Percentiles rank a stretch among this genome's conserved stretches.
These are phyloP conservation scores for Cordyceps militaris DNA, from an alignment of 2,329 filamentous ascomycete species.

Conservation along the genomic window DNA sequence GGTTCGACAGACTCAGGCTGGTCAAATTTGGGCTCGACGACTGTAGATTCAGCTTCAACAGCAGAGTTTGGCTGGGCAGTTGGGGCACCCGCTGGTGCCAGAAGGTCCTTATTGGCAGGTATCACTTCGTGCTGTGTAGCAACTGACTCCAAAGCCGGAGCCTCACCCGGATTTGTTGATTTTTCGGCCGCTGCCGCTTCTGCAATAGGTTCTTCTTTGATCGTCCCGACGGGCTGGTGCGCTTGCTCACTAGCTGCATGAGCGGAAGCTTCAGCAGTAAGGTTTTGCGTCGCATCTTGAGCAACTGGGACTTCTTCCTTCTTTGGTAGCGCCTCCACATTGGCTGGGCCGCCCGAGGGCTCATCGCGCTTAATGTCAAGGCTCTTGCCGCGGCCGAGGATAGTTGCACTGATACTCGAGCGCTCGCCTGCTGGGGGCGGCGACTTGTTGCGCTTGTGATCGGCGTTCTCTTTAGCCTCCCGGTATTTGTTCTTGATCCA, in stretches of 20 bases:
- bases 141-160: not conserved
- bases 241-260: not conserved
- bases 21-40: not conserved
- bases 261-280: not conserved
- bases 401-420: slow-evolving; percentile 21
- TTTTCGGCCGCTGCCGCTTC: not conserved
- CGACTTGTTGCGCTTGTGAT: slow-evolving; percentile 50
- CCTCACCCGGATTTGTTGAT: not conserved
- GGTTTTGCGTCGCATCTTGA: not conserved
- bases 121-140: not conserved
- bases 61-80: not conserved
- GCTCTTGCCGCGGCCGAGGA: slow-evolving; percentile 39
- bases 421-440: slow-evolving; percentile 35
- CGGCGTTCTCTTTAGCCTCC: slow-evolving; percentile 50
- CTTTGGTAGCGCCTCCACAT: not conserved
- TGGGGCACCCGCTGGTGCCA: not conserved
- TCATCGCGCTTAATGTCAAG: slow-evolving; percentile 40
- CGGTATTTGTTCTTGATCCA: slow-evolving; percentile 57
- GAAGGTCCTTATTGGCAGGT: not conserved
- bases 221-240: not conserved
- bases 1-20: not conserved
- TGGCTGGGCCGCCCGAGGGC: not conserved
- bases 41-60: not conserved
- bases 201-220: slow-evolving; percentile 10
- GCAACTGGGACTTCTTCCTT: slow-evolving; percentile 14